These are phyloP conservation scores for Athelia sp. DNA, from an alignment of 1,284 basidiomycete genomes.

Conservation along the genomic window DNA sequence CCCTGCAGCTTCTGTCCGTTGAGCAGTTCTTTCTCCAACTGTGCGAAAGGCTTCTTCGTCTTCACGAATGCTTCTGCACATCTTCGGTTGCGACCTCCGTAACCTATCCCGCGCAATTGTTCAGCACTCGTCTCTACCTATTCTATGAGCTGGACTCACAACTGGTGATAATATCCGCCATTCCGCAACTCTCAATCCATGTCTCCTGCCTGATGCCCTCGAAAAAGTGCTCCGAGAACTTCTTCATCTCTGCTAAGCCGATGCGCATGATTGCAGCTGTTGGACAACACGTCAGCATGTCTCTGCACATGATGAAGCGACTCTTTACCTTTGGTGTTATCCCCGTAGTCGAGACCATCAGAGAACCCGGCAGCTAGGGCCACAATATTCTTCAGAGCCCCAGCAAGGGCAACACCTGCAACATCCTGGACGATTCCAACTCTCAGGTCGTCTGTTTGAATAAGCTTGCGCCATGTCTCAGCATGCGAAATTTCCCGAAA, in stretches of 20 bases:
- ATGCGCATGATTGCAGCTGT: slow-evolving; percentile 14
- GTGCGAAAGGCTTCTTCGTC: slow-evolving; percentile 10
- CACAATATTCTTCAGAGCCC: slow-evolving; percentile 15
- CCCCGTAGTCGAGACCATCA: slow-evolving; percentile 14
- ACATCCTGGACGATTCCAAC: slow-evolving; percentile 15
- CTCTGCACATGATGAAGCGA: background rate
- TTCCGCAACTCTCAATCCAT: slow-evolving; percentile 14
- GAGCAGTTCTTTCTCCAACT: slow-evolving; percentile 13
- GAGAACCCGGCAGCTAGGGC: slow-evolving; percentile 15
- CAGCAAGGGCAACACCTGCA: slow-evolving; percentile 14
- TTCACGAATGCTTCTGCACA: slow-evolving; percentile 16
- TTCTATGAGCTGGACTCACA: too few relatives aligned
- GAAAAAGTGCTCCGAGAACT: slow-evolving; percentile 15
- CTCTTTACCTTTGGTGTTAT: slow-evolving; percentile 7
- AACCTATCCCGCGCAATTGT: background rate
- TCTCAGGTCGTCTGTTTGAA: slow-evolving; percentile 12
- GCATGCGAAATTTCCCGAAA: slow-evolving; percentile 12
- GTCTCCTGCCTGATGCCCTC: slow-evolving; percentile 10
- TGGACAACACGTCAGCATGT: background rate
- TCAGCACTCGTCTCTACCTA: too few relatives aligned
- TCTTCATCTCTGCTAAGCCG: slow-evolving; percentile 14
- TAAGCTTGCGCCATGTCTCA: slow-evolving; percentile 14
- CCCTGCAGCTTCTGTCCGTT: slow-evolving; percentile 16
- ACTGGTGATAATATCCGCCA: slow-evolving; percentile 15
- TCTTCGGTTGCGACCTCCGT: slow-evolving; percentile 15